Evolutionary conservation across 169 alveolate species (phyloP).

Genomic region (Eimeria maxima): DNA sequence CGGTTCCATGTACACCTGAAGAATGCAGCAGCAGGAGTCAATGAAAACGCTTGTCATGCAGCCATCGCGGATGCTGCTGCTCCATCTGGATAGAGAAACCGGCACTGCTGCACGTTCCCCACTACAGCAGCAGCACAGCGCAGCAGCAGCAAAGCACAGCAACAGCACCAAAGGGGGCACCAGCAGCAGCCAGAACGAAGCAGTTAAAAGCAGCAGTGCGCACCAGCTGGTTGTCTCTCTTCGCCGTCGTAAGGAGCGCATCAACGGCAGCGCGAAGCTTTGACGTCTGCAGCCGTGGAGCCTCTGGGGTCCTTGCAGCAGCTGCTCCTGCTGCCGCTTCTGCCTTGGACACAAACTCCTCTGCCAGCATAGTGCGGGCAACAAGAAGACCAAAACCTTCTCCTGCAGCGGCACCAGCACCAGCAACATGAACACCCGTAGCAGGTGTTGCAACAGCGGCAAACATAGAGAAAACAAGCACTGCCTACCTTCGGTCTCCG

Average conservation of each 20-base stretch:
- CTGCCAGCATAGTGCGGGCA: slow-evolving; percentile 52
- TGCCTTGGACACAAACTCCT: slow-evolving; percentile 3
- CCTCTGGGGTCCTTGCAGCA: slow-evolving; percentile 29
- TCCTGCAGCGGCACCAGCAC: slow-evolving; percentile 28
- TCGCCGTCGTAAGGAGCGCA: slow-evolving; percentile 7
- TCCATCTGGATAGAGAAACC: not conserved
- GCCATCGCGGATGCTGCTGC: not conserved
- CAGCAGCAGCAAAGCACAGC: not conserved
- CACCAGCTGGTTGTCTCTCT: slow-evolving; percentile 69
- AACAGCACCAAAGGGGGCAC: not conserved
- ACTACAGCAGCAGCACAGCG: not conserved
- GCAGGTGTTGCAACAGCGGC: not conserved
- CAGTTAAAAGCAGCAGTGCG: not conserved
- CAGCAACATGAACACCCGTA: not conserved
- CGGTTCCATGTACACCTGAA: slow-evolving; percentile 71
- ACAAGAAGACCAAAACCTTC: slow-evolving; percentile 53
- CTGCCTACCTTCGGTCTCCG: slow-evolving; percentile 35
- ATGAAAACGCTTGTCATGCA: not conserved
- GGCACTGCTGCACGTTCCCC: not conserved
- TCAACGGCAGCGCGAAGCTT: slow-evolving; percentile 57
- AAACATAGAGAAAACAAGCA: not conserved
- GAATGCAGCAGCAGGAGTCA: not conserved
- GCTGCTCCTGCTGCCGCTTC: slow-evolving; percentile 60
- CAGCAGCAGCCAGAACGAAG: not conserved
- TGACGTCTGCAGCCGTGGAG: slow-evolving; percentile 50